These are phyloP conservation scores for Stagonosporopsis rhizophila DNA, from an alignment of 2,329 filamentous ascomycete species.

Conservation along the genomic window DNA sequence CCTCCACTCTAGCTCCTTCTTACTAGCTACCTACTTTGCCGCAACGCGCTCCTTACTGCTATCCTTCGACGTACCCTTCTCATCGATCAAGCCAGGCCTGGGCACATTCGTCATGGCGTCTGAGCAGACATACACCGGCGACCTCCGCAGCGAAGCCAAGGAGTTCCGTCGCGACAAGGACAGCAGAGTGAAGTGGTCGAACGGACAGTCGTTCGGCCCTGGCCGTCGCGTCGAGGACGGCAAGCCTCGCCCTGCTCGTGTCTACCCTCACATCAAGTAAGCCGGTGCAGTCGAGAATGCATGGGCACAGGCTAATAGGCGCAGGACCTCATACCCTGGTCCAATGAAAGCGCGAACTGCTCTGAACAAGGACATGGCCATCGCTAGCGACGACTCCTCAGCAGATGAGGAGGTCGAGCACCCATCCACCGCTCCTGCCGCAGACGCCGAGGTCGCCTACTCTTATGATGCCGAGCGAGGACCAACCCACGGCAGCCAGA, in stretches of 20 bases:
- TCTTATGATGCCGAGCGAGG: slow-evolving; percentile 61
- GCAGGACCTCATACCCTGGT: slow-evolving; percentile 32
- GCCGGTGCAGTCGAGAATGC: slow-evolving; percentile 1
- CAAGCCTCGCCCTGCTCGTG: slow-evolving; percentile 47
- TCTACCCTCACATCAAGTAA: slow-evolving; percentile 41
- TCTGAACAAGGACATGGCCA: slow-evolving; percentile 55
- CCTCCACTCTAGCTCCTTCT: slow-evolving; percentile 7
- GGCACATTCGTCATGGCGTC: slow-evolving; percentile 50
- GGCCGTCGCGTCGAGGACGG: slow-evolving; percentile 46
- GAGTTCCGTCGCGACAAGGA: slow-evolving; percentile 60
- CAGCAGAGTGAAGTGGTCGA: slow-evolving; percentile 60
- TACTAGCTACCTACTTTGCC: not conserved
- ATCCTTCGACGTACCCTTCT: slow-evolving; percentile 6
- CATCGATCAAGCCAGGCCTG: slow-evolving; percentile 19
- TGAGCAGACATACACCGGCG: slow-evolving; percentile 57
- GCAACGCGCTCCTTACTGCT: slow-evolving; percentile 10
- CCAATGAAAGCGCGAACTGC: slow-evolving; percentile 44
- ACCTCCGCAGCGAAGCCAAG: slow-evolving; percentile 62
- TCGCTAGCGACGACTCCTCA: slow-evolving; percentile 51
- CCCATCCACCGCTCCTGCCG: slow-evolving; percentile 52
- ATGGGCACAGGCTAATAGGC: slow-evolving; percentile 2
- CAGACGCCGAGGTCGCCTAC: slow-evolving; percentile 60
- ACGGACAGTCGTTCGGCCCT: slow-evolving; percentile 52
- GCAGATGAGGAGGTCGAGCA: slow-evolving; percentile 56
- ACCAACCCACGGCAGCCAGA: slow-evolving; percentile 62